phyloP scores from a whole-genome alignment of 208 protist genomes.

The Leptomonas seymouri region DNA sequence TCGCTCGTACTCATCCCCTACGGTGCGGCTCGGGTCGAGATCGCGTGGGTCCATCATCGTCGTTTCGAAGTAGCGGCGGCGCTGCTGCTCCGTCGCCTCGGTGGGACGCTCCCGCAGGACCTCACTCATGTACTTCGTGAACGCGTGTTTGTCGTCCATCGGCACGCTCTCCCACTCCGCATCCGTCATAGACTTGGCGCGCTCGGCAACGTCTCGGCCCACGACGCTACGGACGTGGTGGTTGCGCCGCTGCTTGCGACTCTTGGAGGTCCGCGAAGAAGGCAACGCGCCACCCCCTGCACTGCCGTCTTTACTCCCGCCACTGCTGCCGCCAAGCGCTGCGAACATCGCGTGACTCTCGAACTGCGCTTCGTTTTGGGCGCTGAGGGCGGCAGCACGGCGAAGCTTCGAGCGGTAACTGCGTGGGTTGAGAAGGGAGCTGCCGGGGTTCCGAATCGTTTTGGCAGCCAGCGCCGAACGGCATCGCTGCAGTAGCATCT shows the following conservation, averaged over 20 bases:
- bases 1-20: conserved; percentile 75
- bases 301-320: conserved; percentile 1
- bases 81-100: conserved; percentile 83
- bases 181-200: conserved; percentile 75
- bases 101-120: conserved; percentile 65
- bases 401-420: conserved; percentile 65
- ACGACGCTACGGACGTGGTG: conserved; percentile 38
- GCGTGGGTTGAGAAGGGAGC: conserved; percentile 73
- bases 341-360: conserved; percentile 70
- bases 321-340: conserved; percentile 40
- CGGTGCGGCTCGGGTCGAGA: conserved; percentile 55
- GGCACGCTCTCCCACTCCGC: conserved; percentile 79
- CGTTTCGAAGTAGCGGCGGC: conserved; percentile 86
- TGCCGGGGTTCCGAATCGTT: conserved; percentile 53
- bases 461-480: conserved; percentile 10
- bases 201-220: conserved; percentile 60
- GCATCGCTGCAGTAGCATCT: conserved; percentile 28
- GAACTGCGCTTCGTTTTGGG: conserved; percentile 37
- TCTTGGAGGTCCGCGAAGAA: conserved; percentile 19
- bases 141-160: conserved; percentile 80
- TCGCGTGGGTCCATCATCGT: conserved; percentile 78
- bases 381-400: conserved; percentile 32
- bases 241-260: conserved; percentile 43
- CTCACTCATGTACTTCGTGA: conserved; percentile 73
- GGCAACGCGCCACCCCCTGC: too few species aligned